Evolutionary conservation across 805 yeast genomes (phyloP), one percentile per base, ranked within the genome.

Genomic region (Grigorovia jiainica): DNA sequence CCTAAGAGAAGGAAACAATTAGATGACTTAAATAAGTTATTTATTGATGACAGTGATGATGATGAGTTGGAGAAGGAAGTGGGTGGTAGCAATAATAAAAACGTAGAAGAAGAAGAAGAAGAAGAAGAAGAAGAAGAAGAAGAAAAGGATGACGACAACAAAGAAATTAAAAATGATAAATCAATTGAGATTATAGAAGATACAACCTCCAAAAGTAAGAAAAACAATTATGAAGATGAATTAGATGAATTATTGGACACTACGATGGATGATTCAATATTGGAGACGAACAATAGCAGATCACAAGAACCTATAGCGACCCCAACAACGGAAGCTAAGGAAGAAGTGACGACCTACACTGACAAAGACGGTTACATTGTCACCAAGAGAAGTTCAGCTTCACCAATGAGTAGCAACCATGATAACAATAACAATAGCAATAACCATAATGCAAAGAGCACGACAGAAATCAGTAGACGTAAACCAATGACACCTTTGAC

Each of bases 301-400:
- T n/a, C n/a, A n/a, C n/a, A n/a, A n/a, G 31, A n/a, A n/a, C 25
- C n/a, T 4, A 27, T 36, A 20, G 42, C 34, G 11, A 32, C 34
- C 16, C 40, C 25, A n/a, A 46, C 43, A 41, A 46, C 42, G 16
- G 42, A 43, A 20, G 20, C 42, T 5, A 23, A 20, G 11, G 30
- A 21, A 18, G 43, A 34, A 21, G 34, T 24, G 5, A 37, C 20
- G 10, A 45, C 54, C 1, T 56, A 51, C 34, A 49, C 57, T 3
- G 65, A 61, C 39, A 58, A 58, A 11, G 65, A 61, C 20, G 65
- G 65, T 7, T 61, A 58, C 41, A 54, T 51, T 24, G 64, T 61
- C 10, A 59, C 64, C 4, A 51, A 50, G 42, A 53, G 47, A 41
- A 30, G 32, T 11, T 33, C 38, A 17, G 24, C 43, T 9, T 32